Evolutionary conservation across 1,284 basidiomycete species (phyloP).

Genomic region (Rhodotorula sp.): DNA sequence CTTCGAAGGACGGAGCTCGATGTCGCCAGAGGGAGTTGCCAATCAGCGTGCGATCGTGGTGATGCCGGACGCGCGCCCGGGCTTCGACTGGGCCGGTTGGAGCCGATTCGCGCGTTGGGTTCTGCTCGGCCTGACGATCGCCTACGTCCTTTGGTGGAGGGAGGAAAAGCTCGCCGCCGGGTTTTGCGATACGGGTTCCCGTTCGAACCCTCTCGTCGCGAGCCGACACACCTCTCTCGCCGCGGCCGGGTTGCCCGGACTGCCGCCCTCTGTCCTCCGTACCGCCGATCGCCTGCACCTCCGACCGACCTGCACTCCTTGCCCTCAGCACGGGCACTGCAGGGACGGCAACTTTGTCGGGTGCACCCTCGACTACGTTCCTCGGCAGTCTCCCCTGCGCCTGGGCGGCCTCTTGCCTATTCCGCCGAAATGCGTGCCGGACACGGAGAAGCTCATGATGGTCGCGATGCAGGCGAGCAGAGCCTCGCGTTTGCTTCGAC

Average conservation of each 20-base stretch:
- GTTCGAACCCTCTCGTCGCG: slow-evolving; percentile 61
- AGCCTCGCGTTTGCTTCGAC: slow-evolving; percentile 59
- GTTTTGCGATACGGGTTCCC: slow-evolving; percentile 70
- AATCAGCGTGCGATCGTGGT: neutral
- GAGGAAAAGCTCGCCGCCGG: slow-evolving; percentile 69
- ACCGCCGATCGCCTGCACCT: slow-evolving; percentile 49
- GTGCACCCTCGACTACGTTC: slow-evolving; percentile 74
- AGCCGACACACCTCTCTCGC: slow-evolving; percentile 14
- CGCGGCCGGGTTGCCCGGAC: neutral
- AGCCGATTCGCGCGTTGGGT: slow-evolving; percentile 40
- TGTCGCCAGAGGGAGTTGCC: neutral
- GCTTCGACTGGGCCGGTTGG: neutral
- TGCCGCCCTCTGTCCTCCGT: slow-evolving; percentile 9
- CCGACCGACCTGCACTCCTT: slow-evolving; percentile 66
- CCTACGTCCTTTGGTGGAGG: slow-evolving; percentile 52
- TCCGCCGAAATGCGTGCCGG: slow-evolving; percentile 75
- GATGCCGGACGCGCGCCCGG: too few species aligned
- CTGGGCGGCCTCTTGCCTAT: slow-evolving; percentile 57
- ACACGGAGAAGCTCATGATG: slow-evolving; percentile 73
- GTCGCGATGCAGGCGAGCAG: slow-evolving; percentile 74
- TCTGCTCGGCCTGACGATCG: slow-evolving; percentile 53
- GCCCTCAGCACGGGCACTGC: slow-evolving; percentile 79
- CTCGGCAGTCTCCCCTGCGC: slow-evolving; percentile 63
- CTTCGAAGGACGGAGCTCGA: neutral
- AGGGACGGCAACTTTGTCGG: slow-evolving; percentile 59